Conservation (phyloP, 345 rosid species). For the Heritiera fomes region DNA sequence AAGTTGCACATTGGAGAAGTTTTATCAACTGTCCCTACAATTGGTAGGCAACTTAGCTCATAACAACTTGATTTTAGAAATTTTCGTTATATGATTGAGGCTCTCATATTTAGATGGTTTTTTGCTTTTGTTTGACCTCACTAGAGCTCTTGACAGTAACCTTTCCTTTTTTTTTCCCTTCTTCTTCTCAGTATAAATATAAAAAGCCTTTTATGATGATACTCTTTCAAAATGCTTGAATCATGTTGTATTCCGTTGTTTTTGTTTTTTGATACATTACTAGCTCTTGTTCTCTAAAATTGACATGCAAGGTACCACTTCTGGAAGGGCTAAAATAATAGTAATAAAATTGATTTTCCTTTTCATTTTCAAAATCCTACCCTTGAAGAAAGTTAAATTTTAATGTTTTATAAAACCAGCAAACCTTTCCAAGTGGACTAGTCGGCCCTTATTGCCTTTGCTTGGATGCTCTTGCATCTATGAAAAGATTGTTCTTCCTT, state of each 20-base stretch:
- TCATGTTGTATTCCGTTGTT: background rate
- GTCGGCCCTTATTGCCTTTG: background rate
- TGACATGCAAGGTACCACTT: background rate
- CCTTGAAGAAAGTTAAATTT: background rate
- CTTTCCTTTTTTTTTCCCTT: too few species aligned
- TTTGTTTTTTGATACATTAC: background rate
- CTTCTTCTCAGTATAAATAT: background rate
- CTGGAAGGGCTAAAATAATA: background rate
- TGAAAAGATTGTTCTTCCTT: too few species aligned
- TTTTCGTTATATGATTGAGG: background rate
- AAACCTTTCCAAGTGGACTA: background rate
- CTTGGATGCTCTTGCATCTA: background rate
- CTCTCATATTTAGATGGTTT: background rate
- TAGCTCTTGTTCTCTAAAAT: background rate
- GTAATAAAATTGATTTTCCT: background rate
- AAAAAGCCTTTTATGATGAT: background rate
- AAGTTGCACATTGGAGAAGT: conserved; percentile 99
- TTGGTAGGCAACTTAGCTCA: conserved; percentile 52
- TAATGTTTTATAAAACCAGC: background rate
- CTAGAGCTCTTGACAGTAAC: background rate
- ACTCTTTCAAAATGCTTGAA: background rate
- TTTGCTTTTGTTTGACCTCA: background rate
- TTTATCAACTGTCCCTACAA: conserved; percentile 93
- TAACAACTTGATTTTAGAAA: background rate
- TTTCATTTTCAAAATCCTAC: background rate